Evolutionary conservation across 2,329 filamentous ascomycete species (phyloP).

Genomic region (Beauveria pseudobassiana): DNA sequence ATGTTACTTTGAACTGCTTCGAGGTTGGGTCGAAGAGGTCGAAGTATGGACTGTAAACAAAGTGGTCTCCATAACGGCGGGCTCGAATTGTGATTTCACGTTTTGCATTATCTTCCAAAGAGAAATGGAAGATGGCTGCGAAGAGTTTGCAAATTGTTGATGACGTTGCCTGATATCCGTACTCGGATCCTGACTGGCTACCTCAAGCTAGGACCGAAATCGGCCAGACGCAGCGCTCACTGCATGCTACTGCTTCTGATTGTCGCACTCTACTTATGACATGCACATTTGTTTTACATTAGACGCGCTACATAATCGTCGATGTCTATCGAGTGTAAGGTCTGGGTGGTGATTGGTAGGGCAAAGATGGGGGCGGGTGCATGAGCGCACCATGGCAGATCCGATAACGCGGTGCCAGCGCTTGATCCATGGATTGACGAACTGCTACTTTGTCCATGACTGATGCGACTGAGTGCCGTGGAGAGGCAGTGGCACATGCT

Average conservation of each 20-base stretch:
- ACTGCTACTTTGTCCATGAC: neutral
- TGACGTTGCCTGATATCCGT: neutral
- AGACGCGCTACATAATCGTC: neutral
- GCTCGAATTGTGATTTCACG: neutral
- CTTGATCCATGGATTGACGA: neutral
- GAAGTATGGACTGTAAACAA: slow-evolving; percentile 35
- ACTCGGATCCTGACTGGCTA: neutral
- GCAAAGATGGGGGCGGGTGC: neutral
- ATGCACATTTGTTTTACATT: neutral
- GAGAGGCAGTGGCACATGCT: too few relatives aligned
- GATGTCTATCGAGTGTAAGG: neutral
- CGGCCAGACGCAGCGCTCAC: neutral
- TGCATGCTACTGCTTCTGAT: neutral
- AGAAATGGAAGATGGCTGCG: too few relatives aligned
- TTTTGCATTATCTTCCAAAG: neutral
- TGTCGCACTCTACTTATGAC: neutral
- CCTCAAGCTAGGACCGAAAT: neutral
- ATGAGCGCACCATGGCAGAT: neutral
- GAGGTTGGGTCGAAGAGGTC: slow-evolving; percentile 38
- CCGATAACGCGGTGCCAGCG: neutral
- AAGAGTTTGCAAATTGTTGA: neutral
- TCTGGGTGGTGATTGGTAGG: neutral
- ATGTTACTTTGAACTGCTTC: slow-evolving; percentile 33
- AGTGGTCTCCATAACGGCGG: neutral
- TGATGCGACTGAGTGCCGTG: neutral